Evolutionary conservation across 306 rosid species (phyloP).

Genomic region (Trifolium pratense): DNA sequence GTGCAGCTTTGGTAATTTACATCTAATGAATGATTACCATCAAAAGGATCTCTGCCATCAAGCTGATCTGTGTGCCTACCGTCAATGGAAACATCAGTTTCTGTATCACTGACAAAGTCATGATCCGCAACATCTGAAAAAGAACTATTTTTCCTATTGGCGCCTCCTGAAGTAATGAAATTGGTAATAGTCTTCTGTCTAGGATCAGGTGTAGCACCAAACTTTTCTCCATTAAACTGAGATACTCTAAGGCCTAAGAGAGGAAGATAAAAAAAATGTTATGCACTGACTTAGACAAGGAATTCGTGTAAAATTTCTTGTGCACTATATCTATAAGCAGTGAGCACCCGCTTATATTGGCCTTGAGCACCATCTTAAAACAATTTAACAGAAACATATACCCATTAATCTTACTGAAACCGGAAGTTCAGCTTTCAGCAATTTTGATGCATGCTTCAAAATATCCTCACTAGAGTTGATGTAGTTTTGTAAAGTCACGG

Average conservation of each 20-base stretch:
- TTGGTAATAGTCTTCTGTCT: slow-evolving; percentile 72
- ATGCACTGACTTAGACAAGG: slow-evolving; percentile 27
- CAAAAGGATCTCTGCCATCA: slow-evolving; percentile 47
- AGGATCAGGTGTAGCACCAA: slow-evolving; percentile 59
- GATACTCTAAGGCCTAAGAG: slow-evolving; percentile 84
- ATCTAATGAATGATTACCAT: slow-evolving; percentile 44
- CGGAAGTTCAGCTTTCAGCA: slow-evolving; percentile 94
- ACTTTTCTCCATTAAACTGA: slow-evolving; percentile 65
- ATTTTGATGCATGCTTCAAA: slow-evolving; percentile 78
- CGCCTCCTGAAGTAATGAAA: slow-evolving; percentile 63
- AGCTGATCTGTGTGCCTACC: slow-evolving; percentile 42
- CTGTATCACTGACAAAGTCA: slow-evolving; percentile 48
- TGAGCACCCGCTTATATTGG: slow-evolving; percentile 29
- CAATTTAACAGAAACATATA: slow-evolving; percentile 40
- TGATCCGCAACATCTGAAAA: slow-evolving; percentile 46
- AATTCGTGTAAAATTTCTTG: slow-evolving; percentile 33
- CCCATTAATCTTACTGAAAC: slow-evolving; percentile 87
- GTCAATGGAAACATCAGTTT: slow-evolving; percentile 49
- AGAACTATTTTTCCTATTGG: slow-evolving; percentile 48
- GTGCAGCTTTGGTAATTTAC: slow-evolving; percentile 41
- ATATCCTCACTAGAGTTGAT: slow-evolving; percentile 77
- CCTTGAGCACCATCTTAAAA: slow-evolving; percentile 20
- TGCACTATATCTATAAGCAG: slow-evolving; percentile 16
- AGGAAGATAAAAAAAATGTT: slow-evolving; percentile 36
- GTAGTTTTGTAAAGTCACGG: slow-evolving; percentile 74